These are phyloP conservation scores for Cryptomeria japonica DNA, from an alignment of 75 land plant species.

Conservation along the genomic window DNA sequence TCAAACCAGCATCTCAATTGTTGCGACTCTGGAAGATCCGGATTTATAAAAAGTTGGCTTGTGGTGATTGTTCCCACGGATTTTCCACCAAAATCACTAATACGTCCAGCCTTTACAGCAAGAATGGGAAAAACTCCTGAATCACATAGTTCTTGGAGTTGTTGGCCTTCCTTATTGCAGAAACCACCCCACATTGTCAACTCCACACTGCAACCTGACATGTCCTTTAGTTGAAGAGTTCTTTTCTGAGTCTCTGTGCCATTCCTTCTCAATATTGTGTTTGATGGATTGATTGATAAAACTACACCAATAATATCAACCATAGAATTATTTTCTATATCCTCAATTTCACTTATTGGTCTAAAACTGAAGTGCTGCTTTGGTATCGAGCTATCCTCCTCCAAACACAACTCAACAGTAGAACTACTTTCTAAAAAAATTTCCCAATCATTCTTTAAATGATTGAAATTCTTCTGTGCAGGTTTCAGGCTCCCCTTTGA, in stretches of 20 bases:
- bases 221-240: slow-evolving; percentile 80
- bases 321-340: slow-evolving; percentile 67
- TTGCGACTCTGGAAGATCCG: slow-evolving; percentile 77
- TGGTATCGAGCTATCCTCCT: slow-evolving; percentile 79
- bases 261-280: slow-evolving; percentile 82
- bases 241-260: slow-evolving; percentile 89
- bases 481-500: slow-evolving; percentile 82
- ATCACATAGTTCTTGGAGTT: slow-evolving; percentile 77
- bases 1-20: slow-evolving; percentile 75
- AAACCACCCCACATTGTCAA: slow-evolving; percentile 88
- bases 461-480: slow-evolving; percentile 83
- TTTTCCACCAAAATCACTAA: slow-evolving; percentile 90
- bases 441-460: slow-evolving; percentile 85
- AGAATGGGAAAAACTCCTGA: slow-evolving; percentile 79
- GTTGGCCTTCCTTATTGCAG: slow-evolving; percentile 78
- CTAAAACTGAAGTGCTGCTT: slow-evolving; percentile 74
- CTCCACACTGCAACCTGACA: slow-evolving; percentile 90
- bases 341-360: slow-evolving; percentile 80
- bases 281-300: slow-evolving; percentile 55
- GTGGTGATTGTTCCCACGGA: slow-evolving; percentile 72
- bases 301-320: slow-evolving; percentile 90
- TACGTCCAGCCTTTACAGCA: slow-evolving; percentile 82
- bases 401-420: slow-evolving; percentile 70
- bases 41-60: slow-evolving; percentile 74
- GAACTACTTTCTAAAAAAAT: slow-evolving; percentile 73